Conservation (phyloP, 805 yeast genomes). For the Peterozyma toletana region DNA sequence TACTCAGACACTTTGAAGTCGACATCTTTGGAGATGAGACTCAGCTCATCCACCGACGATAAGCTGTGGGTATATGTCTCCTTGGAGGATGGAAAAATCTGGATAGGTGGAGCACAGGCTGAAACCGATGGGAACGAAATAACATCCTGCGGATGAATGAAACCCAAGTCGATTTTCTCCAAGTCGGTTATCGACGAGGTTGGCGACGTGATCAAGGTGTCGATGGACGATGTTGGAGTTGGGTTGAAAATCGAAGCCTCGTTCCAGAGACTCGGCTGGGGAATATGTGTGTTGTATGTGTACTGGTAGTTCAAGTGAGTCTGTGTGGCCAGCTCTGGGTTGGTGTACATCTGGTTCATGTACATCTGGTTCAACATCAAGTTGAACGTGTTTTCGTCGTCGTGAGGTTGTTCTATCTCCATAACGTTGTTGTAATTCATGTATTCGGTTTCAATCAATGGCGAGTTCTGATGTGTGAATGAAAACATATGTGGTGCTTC, state of each 20-base stretch:
- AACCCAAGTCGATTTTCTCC: conserved; percentile 6
- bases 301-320: background rate
- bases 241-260: background rate
- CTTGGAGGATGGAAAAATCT: too few relatives aligned
- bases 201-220: conserved; percentile 1
- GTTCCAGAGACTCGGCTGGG: too few relatives aligned
- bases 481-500: too few relatives aligned
- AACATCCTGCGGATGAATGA: conserved; percentile 9
- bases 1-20: too few relatives aligned
- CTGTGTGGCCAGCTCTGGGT: background rate
- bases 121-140: conserved; percentile 20
- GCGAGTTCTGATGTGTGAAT: too few relatives aligned
- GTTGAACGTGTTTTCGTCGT: background rate
- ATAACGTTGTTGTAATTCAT: too few relatives aligned
- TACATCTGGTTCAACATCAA: conserved; percentile 3
- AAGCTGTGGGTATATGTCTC: too few relatives aligned
- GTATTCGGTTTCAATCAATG: too few relatives aligned
- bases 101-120: conserved; percentile 22
- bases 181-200: conserved; percentile 6
- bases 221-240: conserved; percentile 1
- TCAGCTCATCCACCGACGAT: too few relatives aligned
- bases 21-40: too few relatives aligned
- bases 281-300: background rate
- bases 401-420: background rate
- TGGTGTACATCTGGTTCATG: conserved; percentile 1